phyloP scores from a whole-genome alignment of 2,329 filamentous ascomycete species.

The Cercospora nicotianae region DNA sequence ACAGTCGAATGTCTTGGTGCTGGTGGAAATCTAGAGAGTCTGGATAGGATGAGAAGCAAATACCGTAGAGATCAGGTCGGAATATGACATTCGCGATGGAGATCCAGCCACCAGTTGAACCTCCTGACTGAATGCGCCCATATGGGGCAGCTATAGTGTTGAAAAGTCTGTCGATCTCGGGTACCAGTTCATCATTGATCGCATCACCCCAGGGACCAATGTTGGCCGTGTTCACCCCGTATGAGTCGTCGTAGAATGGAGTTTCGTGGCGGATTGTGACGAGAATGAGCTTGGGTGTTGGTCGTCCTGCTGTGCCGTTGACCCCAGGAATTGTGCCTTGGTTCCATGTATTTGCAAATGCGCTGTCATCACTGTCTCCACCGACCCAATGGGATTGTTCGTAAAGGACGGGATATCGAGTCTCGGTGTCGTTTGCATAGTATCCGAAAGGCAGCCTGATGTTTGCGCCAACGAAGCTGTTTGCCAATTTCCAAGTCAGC shows the following conservation, averaged over 20 bases:
- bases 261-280: conserved; percentile 43
- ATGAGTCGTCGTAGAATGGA: conserved; percentile 44
- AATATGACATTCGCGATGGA: conserved; percentile 41
- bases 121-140: conserved; percentile 42
- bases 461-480: conserved; percentile 41
- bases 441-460: conserved; percentile 41
- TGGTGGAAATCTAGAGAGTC: conserved; percentile 42
- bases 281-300: conserved; percentile 39
- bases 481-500: neutral
- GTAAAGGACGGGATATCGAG: conserved; percentile 42
- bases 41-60: conserved; percentile 42
- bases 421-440: conserved; percentile 34
- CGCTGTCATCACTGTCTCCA: conserved; percentile 9
- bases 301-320: conserved; percentile 28
- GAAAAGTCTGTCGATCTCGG: conserved; percentile 39
- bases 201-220: conserved; percentile 44
- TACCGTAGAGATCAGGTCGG: conserved; percentile 43
- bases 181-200: conserved; percentile 45
- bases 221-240: conserved; percentile 44
- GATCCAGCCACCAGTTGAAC: conserved; percentile 43
- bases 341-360: conserved; percentile 37
- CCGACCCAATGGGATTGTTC: conserved; percentile 40
- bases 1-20: conserved; percentile 42
- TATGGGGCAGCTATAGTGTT: conserved; percentile 41
- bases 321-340: conserved; percentile 36